Base-by-base conservation (phyloP, 306 rosid genomes). In the Lupinus albus region DNA sequence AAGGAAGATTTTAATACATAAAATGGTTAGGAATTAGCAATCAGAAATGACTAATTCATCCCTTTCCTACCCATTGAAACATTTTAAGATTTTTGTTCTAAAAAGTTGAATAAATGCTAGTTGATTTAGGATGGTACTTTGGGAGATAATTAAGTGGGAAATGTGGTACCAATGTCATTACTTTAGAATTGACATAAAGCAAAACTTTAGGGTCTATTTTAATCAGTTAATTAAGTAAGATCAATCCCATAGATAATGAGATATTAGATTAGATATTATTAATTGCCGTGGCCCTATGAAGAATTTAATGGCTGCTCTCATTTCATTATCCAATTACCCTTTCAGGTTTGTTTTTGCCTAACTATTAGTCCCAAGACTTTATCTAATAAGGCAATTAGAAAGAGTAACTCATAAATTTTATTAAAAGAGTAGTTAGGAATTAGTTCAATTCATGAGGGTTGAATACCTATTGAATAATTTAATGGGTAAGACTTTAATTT, bases 321-420 rank as follows among this genome's bases (percentile, higher is more conserved):
- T 53, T 50, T 55, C 74, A 72, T 36, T 28, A 66, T 78, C 58
- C 41, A 30, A 3, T 47, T 12, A 12, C 45, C 57, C 44, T 60
- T 75, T 44, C 33, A 36, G 52, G 61, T 33, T 69, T 70, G 50
- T 68, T 39, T 41, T 56, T 68, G 72, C 78, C 72, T 46, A 79
- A 79, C 59, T 38, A 25, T 51, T 50, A 42, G 44, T n/a, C 39
- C 50, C n/a, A 25, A n/a, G 3, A 15, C 68, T 76, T 74, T 53
- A 49, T 30, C 39, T 5, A 68, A 6, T 59, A 46, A 16, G 28
- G 41, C 59, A 49, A 38, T 49, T 46, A 5, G 54, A 58, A 61
- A 44, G 39, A 58, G 7, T 25, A 45, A 11, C 33, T 21, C 30
- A 39, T 10, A 20, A 61, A 47, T 4, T 18, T 25, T 25, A 20